Base-by-base conservation (phyloP, 116 monocot species). In the Iris pallida region DNA sequence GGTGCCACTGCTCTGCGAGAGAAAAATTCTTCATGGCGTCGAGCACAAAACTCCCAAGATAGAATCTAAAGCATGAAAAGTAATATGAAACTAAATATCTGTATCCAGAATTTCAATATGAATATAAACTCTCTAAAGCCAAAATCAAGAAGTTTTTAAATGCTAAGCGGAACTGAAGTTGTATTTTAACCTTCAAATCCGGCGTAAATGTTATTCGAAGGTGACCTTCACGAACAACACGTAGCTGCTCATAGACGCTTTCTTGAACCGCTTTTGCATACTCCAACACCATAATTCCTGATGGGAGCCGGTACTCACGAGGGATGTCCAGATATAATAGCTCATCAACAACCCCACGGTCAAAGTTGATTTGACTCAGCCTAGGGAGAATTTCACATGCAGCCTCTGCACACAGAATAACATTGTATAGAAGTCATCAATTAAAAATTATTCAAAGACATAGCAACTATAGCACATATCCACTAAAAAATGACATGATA, bases 41-140 rank as follows among this genome's bases (percentile, higher is more conserved):
- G 81, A 57, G 87, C 81, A 78, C 97, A 97, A 60, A 97, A 97
- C 52, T 92, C 93, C 97, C 97, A 98, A 43, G 80, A 88, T 12
- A 98, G 68, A 63, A 98, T 92, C 97, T 98, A 67, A 73, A 75
- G 48, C 20, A 76, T 20, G 30, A 46, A 70, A 70, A 30, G 30
- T 30, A 30, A 30, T 30, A 30, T 30, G 30, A 30, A 30, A 30
- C 30, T 30, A 30, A 30, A 30, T 1, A 30, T 0, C 30, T 30
- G 30, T 30, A 0, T 30, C 30, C 30, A 30, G 30, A 30, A 30
- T 30, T 30, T 30, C 30, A 30, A 30, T 30, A 30, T 3, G 30
- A 30, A 3, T 30, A 30, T 30, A 30, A 30, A 30, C 30, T 30
- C 30, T 30, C 30, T 30, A 30, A 30, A 30, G 3, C 0, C 30